Conservation (phyloP, 768 basidiomycete species). For the Plicaturopsis crispa region DNA sequence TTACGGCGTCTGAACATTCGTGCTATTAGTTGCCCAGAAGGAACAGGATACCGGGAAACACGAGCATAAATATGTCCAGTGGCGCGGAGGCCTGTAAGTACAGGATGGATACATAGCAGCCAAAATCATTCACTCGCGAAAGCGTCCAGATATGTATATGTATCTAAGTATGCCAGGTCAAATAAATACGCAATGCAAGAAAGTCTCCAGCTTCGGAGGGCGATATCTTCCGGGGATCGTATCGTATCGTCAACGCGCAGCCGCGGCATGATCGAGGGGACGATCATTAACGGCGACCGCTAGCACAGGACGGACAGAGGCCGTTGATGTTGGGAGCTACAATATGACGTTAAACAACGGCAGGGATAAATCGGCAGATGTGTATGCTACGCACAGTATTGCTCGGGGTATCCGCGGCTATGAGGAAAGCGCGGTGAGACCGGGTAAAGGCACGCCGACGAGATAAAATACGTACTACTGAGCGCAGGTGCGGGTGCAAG, state of each 20-base stretch:
- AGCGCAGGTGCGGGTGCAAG: conserved; percentile 36
- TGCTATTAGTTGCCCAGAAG: not conserved
- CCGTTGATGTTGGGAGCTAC: conserved; percentile 35
- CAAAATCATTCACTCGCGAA: no score
- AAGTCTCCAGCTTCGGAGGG: conserved; percentile 26
- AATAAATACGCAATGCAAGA: no score
- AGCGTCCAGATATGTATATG: no score
- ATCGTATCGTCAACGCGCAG: conserved; percentile 3
- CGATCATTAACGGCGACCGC: conserved; percentile 10
- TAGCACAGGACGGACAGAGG: conserved; percentile 32
- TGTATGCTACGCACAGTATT: conserved; percentile 31
- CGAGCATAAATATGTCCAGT: no score
- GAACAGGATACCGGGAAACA: not conserved
- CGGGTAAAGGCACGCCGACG: conserved; percentile 1
- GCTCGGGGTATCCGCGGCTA: conserved; percentile 38
- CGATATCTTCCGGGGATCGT: not conserved
- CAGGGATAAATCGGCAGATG: not conserved
- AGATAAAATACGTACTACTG: conserved; percentile 35
- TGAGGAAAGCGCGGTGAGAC: conserved; percentile 6
- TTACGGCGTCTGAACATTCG: not conserved
- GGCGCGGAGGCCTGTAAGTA: no score
- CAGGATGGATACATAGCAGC: no score
- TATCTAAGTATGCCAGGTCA: not conserved
- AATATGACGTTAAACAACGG: conserved; percentile 2
- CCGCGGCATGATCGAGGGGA: conserved; percentile 14